These are phyloP conservation scores for Penicillium sp. DNA, from an alignment of 2,329 filamentous ascomycete species.

Conservation along the genomic window DNA sequence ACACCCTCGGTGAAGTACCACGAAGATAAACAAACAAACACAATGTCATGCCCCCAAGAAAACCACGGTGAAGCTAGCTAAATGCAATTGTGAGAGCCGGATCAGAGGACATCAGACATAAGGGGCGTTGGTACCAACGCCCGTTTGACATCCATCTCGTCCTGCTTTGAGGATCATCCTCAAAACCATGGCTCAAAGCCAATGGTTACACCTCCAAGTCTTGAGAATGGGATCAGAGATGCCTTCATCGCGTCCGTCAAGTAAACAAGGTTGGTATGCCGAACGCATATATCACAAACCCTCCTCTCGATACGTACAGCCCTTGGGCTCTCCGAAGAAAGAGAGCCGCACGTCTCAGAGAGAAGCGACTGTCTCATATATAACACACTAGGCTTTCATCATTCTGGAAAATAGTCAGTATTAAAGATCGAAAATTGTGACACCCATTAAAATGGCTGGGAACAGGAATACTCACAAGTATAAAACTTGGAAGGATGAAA, in stretches of 20 bases:
- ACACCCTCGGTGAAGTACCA: too few relatives aligned
- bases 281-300: slow-evolving; percentile 97
- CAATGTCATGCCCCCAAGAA: too few relatives aligned
- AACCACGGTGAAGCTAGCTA: not conserved
- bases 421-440: slow-evolving; percentile 8
- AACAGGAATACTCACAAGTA: slow-evolving; percentile 67
- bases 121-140: not conserved
- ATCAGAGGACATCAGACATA: not conserved
- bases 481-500: slow-evolving; percentile 99
- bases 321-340: slow-evolving; percentile 76
- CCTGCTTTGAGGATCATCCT: not conserved
- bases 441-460: not conserved
- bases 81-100: not conserved
- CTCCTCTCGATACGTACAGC: slow-evolving; percentile 67
- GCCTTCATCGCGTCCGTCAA: slow-evolving; percentile 91
- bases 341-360: slow-evolving; percentile 73
- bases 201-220: slow-evolving; percentile 51
- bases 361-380: slow-evolving; percentile 73
- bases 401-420: slow-evolving; percentile 59
- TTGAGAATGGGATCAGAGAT: slow-evolving; percentile 73
- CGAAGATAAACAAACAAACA: too few relatives aligned
- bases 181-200: slow-evolving; percentile 11
- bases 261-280: slow-evolving; percentile 98
- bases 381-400: slow-evolving; percentile 99
- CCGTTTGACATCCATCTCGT: slow-evolving; percentile 13